These are phyloP conservation scores for Ceriops decandra DNA, from an alignment of 345 rosid genomes.

Conservation along the genomic window DNA sequence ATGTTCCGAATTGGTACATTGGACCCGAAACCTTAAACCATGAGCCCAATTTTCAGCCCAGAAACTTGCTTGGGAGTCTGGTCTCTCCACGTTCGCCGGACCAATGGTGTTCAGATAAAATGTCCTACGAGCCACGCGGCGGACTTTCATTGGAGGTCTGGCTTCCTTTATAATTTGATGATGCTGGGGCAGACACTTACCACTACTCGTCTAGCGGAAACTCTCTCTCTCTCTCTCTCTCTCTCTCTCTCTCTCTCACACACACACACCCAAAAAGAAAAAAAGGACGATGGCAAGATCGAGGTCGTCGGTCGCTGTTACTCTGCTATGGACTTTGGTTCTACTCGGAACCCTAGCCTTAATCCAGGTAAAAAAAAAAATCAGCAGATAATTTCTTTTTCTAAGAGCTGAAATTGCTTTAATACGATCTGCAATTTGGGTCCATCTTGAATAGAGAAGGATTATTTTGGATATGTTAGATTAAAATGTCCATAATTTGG, in stretches of 20 bases:
- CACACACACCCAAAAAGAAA: neutral
- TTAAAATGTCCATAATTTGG: neutral
- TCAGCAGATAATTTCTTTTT: too few species aligned
- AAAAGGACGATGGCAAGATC: constrained; percentile 41
- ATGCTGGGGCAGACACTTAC: neutral
- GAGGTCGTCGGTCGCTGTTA: constrained; percentile 34
- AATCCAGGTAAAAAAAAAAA: constrained; percentile 40
- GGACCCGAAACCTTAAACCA: too few species aligned
- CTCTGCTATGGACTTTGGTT: constrained; percentile 39
- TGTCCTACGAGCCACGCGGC: constrained; percentile 10
- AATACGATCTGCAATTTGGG: neutral
- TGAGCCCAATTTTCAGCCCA: too few species aligned
- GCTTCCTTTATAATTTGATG: too few species aligned
- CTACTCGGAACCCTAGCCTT: constrained; percentile 42
- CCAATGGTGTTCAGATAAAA: constrained; percentile 13
- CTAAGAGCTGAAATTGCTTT: neutral
- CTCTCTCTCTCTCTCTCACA: neutral
- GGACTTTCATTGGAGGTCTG: neutral
- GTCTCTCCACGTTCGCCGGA: constrained; percentile 10
- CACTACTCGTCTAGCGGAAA: neutral
- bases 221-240: neutral
- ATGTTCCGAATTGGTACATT: too few species aligned
- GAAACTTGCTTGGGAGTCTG: too few species aligned
- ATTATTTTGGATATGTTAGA: neutral
- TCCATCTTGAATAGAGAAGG: neutral